phyloP scores from a whole-genome alignment of 257 asterid genomes.

The Nicotiana otophora region DNA sequence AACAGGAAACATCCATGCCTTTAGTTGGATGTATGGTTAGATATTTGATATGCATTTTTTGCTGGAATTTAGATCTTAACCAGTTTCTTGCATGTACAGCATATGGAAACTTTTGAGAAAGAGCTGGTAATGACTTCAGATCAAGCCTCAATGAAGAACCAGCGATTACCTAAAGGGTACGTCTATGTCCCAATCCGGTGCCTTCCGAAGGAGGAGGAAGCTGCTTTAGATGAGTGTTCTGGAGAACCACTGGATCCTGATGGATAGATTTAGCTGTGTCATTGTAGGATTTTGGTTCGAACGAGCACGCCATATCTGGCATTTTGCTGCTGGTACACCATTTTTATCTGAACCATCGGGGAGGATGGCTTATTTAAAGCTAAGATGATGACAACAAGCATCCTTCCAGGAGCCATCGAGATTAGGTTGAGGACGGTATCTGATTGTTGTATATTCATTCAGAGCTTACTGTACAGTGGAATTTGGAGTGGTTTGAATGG shows the following conservation, averaged over 20 bases:
- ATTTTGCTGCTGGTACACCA: neutral
- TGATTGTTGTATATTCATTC: conserved; percentile 14
- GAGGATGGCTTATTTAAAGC: conserved; percentile 2
- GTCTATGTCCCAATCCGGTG: conserved; percentile 77
- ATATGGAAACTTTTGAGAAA: conserved; percentile 67
- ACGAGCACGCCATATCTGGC: conserved; percentile 7
- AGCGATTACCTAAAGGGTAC: conserved; percentile 78
- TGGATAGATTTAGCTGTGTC: conserved; percentile 21
- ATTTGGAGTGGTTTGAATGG: conserved; percentile 8
- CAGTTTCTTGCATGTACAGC: conserved; percentile 31
- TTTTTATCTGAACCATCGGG: conserved; percentile 7
- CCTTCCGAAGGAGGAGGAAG: conserved; percentile 78
- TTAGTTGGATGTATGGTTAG: neutral
- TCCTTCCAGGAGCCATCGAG: conserved; percentile 6
- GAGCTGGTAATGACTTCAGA: conserved; percentile 92
- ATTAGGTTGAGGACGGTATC: neutral
- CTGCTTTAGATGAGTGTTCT: conserved; percentile 37
- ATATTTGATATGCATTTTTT: conserved; percentile 3
- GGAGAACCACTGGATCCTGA: conserved; percentile 40
- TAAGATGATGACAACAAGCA: neutral
- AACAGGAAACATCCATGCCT: neutral
- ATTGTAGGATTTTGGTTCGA: neutral
- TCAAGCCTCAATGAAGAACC: conserved; percentile 87
- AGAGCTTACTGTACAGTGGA: conserved; percentile 15
- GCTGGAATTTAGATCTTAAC: neutral